Base-by-base conservation (phyloP, 352 stramenopile species). In the Pseudoperonospora humuli region DNA sequence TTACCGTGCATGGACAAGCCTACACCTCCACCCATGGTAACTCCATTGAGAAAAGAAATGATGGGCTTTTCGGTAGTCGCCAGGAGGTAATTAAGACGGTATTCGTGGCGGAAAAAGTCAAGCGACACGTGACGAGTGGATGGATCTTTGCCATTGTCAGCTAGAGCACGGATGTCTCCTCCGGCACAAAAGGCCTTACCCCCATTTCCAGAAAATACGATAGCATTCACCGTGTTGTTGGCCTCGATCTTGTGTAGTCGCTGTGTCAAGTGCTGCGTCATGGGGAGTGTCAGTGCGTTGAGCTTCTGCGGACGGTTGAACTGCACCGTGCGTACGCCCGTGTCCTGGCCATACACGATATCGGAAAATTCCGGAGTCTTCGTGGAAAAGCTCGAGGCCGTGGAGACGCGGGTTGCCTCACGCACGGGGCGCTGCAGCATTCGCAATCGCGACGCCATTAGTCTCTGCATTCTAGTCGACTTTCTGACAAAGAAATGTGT, bases 21-120 rank as follows among this genome's bases (percentile, higher is more conserved):
- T 24, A 98, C 95, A 47, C 96, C 96, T 44, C 96, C 96, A 50
- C 96, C 96, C 96, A 99, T 99, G 32, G 97, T 97, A 33, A 99
- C 86, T 39, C 96, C 96, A 69, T 99, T 96, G 64, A 96, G 93
- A 48, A 99, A 79, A 31, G 89, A 97, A 7, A 99, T 75, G 35
- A 92, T 79, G 25, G 79, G 79, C 53, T 82, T 87, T 64, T 88
- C 75, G 17, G 76, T 89, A 25, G 79, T 89, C 54, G 63, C 75
- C 50, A 88, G 76, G 32, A 93, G 67, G 59, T 92, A 87, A 66
- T 98, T 97, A 15, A 98, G 67, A 44, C 82, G 66, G 63, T 98
- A 98, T 61, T 98, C 95, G 52, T 97, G 72, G 46, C 77, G 78
- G 69, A 98, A 98, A 55, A 98, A 98, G 48, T 96, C 77, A 15